A percentile compares a stretch with the other conserved stretches of the same genome.
These are phyloP conservation scores for Simmondsia chinensis DNA, from an alignment of 148 eudicot genomes.

Conservation along the genomic window DNA sequence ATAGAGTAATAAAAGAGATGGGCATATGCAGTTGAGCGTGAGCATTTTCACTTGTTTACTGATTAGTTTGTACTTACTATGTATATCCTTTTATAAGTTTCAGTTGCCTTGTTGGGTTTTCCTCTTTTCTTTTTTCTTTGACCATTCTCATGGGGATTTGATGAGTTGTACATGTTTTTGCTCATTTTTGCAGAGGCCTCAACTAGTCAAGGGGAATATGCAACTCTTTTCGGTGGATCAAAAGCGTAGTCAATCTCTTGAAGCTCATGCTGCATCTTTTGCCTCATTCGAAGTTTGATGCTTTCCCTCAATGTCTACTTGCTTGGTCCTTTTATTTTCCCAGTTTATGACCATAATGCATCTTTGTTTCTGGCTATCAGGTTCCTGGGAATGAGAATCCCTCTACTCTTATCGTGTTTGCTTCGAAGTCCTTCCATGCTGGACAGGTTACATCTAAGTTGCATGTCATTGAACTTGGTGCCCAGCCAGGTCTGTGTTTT, in stretches of 20 bases:
- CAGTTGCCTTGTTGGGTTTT: no score
- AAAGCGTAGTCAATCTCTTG: slow-evolving; percentile 80
- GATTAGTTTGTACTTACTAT: no score
- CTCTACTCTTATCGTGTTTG: slow-evolving; percentile 61
- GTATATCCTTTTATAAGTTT: no score
- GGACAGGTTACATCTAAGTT: slow-evolving; percentile 59
- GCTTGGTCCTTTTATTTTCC: slow-evolving; percentile 1
- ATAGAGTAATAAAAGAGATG: no score
- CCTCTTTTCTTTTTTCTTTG: no score
- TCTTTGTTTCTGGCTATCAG: no score
- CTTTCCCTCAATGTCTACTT: slow-evolving; percentile 5
- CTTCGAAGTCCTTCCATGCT: slow-evolving; percentile 57
- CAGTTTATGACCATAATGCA: background rate
- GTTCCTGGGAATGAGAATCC: slow-evolving; percentile 62
- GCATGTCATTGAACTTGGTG: slow-evolving; percentile 78
- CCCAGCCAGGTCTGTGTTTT: slow-evolving; percentile 83
- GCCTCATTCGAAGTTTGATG: slow-evolving; percentile 48
- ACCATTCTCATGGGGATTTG: no score
- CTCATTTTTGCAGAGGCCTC: no score
- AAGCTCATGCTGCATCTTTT: no score
- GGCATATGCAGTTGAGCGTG: no score
- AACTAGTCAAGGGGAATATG: slow-evolving; percentile 71
- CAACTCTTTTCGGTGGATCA: slow-evolving; percentile 76
- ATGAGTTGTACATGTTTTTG: no score
- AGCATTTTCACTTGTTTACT: no score